A percentile compares a stretch with the other conserved stretches of the same genome.
Evolutionary conservation across 2,329 filamentous ascomycete genomes (phyloP).

Genomic region (Epichloe typhina): DNA sequence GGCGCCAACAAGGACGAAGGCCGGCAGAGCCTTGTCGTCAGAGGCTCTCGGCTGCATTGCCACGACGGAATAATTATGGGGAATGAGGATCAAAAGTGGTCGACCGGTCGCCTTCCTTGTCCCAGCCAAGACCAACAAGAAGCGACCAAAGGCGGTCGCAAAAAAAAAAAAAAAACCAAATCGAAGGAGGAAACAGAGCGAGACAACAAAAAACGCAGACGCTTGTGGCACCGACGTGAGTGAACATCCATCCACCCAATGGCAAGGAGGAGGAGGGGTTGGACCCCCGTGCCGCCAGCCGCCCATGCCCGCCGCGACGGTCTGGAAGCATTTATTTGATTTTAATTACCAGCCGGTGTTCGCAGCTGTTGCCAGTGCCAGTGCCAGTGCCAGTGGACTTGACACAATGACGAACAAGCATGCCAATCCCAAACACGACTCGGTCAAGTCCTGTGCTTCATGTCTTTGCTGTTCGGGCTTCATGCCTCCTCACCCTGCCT

Average conservation of each 20-base stretch:
- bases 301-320: too few relatives aligned
- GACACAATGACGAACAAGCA: too few relatives aligned
- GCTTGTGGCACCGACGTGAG: constrained; percentile 1
- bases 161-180: not conserved
- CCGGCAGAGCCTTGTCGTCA: not conserved
- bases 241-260: not conserved
- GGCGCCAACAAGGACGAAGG: not conserved
- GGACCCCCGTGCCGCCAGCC: too few relatives aligned
- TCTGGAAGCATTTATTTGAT: too few relatives aligned
- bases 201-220: constrained; percentile 4
- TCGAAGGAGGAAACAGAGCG: constrained; percentile 8
- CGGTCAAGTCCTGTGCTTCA: too few relatives aligned
- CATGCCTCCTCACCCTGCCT: too few relatives aligned
- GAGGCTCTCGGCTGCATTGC: not conserved
- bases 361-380: too few relatives aligned
- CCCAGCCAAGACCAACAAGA: not conserved
- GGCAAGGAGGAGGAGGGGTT: not conserved
- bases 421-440: too few relatives aligned
- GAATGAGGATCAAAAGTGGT: not conserved
- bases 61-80: not conserved
- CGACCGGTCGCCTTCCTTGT: not conserved
- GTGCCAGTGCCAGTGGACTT: too few relatives aligned
- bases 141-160: not conserved
- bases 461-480: too few relatives aligned
- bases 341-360: too few relatives aligned